Conservation (phyloP, 1,139 yeast species). For the Zygosaccharomyces pseudobailii region DNA sequence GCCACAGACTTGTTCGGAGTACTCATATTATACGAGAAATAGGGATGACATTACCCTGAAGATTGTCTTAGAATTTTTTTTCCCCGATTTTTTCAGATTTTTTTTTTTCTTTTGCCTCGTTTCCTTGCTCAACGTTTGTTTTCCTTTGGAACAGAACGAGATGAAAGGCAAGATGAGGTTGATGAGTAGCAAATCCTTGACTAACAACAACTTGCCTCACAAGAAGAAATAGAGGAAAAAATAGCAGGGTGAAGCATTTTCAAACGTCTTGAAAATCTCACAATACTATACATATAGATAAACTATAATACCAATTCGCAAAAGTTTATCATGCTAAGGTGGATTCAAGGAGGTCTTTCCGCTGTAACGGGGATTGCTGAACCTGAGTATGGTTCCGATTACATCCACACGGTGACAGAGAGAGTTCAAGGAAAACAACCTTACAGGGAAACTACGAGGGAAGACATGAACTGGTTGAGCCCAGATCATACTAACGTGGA, state of each 20-base stretch:
- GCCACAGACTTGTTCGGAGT: neutral
- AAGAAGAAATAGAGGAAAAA: neutral
- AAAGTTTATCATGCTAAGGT: conserved; percentile 53
- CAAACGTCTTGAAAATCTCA: neutral
- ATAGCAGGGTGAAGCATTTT: neutral
- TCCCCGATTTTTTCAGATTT: neutral
- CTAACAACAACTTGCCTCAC: neutral
- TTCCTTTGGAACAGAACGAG: conserved; percentile 4
- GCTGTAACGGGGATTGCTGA: conserved; percentile 96
- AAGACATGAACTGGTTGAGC: conserved; percentile 69
- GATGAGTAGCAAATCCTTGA: conserved; percentile 1
- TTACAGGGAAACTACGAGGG: conserved; percentile 48
- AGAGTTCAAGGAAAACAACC: conserved; percentile 54
- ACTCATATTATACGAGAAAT: neutral
- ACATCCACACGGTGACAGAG: conserved; percentile 77
- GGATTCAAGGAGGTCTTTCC: conserved; percentile 84
- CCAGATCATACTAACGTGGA: conserved; percentile 89
- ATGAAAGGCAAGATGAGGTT: neutral
- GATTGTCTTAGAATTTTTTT: neutral
- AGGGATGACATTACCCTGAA: neutral
- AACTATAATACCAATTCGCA: neutral
- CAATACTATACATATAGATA: neutral
- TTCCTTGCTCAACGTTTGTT: conserved; percentile 1
- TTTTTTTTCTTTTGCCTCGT: conserved; percentile 1
- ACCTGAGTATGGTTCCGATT: conserved; percentile 92